phyloP scores from a whole-genome alignment of 2,329 filamentous ascomycete species.

The Rhexocercosporidium sp. region DNA sequence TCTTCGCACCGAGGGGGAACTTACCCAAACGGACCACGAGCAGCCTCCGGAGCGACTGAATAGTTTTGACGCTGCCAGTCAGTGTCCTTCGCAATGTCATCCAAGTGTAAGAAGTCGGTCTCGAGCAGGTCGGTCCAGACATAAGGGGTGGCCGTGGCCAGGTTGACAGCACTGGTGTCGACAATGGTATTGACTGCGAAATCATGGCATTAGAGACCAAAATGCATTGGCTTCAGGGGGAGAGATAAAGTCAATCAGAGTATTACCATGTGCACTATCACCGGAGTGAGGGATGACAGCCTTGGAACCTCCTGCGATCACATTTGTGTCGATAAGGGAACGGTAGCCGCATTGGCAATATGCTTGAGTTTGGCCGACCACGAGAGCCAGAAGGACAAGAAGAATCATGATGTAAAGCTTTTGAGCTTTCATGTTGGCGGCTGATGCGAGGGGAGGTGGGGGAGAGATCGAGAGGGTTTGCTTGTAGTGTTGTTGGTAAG shows the following conservation, averaged over 20 bases:
- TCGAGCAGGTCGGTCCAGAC: conserved; percentile 74
- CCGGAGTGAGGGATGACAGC: conserved; percentile 26
- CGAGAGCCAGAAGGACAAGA: neutral
- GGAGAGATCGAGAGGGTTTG: neutral
- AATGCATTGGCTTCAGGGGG: neutral
- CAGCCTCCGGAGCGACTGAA: conserved; percentile 61
- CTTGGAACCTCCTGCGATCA: conserved; percentile 39
- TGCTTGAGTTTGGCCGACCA: conserved; percentile 37
- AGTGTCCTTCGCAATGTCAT: conserved; percentile 53
- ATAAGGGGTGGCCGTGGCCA: conserved; percentile 41
- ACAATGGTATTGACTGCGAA: neutral
- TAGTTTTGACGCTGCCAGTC: conserved; percentile 73
- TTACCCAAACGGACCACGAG: conserved; percentile 65
- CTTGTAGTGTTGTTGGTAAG: neutral
- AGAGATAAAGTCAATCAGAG: too few species aligned
- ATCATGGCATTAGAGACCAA: neutral
- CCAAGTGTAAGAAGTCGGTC: conserved; percentile 69
- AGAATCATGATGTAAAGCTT: neutral
- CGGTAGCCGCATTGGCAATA: conserved; percentile 78
- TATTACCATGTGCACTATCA: neutral
- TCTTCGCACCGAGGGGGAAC: conserved; percentile 4
- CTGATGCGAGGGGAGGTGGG: neutral
- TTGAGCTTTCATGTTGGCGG: neutral
- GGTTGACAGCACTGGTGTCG: neutral
- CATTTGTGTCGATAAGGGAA: conserved; percentile 44